Conservation (phyloP, 164 flowering plant species). For the Macadamia integrifolia region DNA sequence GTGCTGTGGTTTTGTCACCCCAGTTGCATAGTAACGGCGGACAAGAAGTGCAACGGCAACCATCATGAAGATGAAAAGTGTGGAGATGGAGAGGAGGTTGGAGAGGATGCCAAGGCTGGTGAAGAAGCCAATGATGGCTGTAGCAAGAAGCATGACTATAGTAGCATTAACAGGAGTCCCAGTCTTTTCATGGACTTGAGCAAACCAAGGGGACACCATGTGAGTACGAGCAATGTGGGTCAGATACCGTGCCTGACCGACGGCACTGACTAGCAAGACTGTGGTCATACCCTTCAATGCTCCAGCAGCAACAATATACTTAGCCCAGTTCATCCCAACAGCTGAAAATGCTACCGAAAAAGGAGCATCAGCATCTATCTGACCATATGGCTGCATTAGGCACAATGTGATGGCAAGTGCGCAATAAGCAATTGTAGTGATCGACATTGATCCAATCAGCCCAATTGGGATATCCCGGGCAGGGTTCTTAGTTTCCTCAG, state of each 20-base stretch:
- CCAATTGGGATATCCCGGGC: conserved; percentile 64
- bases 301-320: conserved; percentile 46
- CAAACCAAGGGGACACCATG: conserved; percentile 51
- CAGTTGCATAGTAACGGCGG: conserved; percentile 42
- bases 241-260: conserved; percentile 60
- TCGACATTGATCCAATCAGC: conserved; percentile 51
- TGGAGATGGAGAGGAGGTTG: conserved; percentile 51
- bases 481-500: conserved; percentile 69
- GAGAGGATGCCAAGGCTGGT: conserved; percentile 43
- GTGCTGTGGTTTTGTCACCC: conserved; percentile 25
- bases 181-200: conserved; percentile 32
- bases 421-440: conserved; percentile 37
- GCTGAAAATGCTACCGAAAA: conserved; percentile 44
- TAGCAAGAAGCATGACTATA: conserved; percentile 32
- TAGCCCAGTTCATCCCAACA: conserved; percentile 53
- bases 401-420: conserved; percentile 38
- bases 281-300: conserved; percentile 59
- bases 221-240: conserved; percentile 67
- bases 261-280: conserved; percentile 38
- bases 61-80: conserved; percentile 52
- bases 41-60: conserved; percentile 53
- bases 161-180: conserved; percentile 65
- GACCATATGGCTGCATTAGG: conserved; percentile 40
- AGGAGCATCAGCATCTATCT: conserved; percentile 39
- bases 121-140: conserved; percentile 38